Evolutionary conservation across 805 yeast genomes (phyloP).

Genomic region (Zygosaccharomyces bisporus): DNA sequence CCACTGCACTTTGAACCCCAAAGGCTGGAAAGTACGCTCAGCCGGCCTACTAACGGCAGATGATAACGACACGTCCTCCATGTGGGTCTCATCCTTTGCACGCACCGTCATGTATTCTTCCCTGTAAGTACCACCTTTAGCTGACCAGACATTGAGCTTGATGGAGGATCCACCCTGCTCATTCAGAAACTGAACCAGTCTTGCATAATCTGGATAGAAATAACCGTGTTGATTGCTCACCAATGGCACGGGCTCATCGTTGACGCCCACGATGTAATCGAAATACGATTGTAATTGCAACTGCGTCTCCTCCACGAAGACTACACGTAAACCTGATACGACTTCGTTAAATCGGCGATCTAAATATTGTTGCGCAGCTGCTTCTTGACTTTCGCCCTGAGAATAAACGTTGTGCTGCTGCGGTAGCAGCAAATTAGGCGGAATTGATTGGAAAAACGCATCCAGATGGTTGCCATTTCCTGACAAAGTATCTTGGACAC

Average conservation of each 20-base stretch:
- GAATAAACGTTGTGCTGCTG: conserved; percentile 26
- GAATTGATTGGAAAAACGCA: conserved; percentile 37
- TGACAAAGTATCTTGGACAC: conserved; percentile 37
- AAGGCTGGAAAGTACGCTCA: conserved; percentile 39
- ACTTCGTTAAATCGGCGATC: conserved; percentile 30
- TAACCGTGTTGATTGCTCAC: conserved; percentile 35
- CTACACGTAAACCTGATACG: conserved; percentile 54
- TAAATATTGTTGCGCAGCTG: conserved; percentile 8
- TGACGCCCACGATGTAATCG: conserved; percentile 78
- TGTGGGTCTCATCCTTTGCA: conserved; percentile 28
- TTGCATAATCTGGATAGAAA: conserved; percentile 43
- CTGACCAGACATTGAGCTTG: conserved; percentile 71
- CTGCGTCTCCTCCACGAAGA: conserved; percentile 47
- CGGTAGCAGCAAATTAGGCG: conserved; percentile 31
- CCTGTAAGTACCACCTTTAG: conserved; percentile 69
- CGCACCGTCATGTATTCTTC: conserved; percentile 36
- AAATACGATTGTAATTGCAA: conserved; percentile 78
- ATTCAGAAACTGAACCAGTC: conserved; percentile 30
- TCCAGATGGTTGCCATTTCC: conserved; percentile 37
- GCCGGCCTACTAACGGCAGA: conserved; percentile 17
- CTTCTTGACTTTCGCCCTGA: conserved; percentile 27
- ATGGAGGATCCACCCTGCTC: conserved; percentile 37
- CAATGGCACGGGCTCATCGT: conserved; percentile 58
- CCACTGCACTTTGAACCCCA: conserved; percentile 73
- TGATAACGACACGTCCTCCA: conserved; percentile 30